Base-by-base conservation (phyloP, 768 basidiomycete species). In the Suillus hirtellus region DNA sequence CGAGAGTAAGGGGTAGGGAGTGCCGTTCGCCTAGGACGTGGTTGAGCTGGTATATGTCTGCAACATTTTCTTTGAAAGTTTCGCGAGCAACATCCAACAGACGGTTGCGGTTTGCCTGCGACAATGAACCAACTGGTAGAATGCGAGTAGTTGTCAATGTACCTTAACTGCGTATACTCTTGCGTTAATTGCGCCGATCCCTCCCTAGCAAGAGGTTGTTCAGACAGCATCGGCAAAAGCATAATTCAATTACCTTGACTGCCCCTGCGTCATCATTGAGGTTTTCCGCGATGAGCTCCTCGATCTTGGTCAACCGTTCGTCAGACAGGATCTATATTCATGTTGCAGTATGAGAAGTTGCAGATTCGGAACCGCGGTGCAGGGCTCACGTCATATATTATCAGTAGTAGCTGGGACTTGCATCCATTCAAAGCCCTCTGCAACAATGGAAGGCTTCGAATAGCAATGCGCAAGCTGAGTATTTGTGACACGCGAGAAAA, bases 1-100 rank as follows among this genome's bases (percentile, higher is more conserved):
- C 76, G 11, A 93, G 76, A 8, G 82, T 79, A 24, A 95, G 70
- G 0, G 90, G 89, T 2, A 95, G 76, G 4, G 80, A 80, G 67
- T 92, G 84, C 64, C 84, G 78, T 64, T 90, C 85, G 0, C 86
- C 79, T 15, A 94, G 76, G 0, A 76, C 77, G 17, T 79, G 78
- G 64, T 85, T 85, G 42, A 95, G 78, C 60, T 88, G 82, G 65
- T 88, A 87, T 60, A 97, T 93, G 70, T 99, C 96, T 17, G 86
- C 84, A 50, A 96, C 83, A 67, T 96, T 96, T 74, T 99, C 96
- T 68, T 90, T 93, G 79, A 89, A 98, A 0, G 96, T 96, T 73
- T 94, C 94, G 3, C 97, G 85, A 2, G 96, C 97, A 8, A 99
- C 94, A 66, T 99, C 96, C 37, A 99, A 87, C 11, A 96, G 80